A percentile compares a stretch with the other conserved stretches of the same genome.
Evolutionary conservation across 129 eudicot genomes (phyloP).

Genomic region (Mikania micrantha): DNA sequence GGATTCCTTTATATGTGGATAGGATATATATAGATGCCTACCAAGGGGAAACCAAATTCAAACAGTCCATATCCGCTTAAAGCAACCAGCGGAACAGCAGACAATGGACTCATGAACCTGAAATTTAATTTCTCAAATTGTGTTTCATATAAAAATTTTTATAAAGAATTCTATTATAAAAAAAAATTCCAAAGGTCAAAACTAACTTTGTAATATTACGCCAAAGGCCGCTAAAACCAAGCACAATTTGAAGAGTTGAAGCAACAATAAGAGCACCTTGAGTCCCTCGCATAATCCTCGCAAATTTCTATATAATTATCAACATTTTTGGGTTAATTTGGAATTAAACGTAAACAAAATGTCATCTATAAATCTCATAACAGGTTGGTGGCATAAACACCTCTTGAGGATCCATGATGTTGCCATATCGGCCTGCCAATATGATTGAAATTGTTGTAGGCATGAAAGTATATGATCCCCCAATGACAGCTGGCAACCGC

Average conservation of each 20-base stretch:
- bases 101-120: conserved; percentile 91
- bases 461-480: conserved; percentile 78
- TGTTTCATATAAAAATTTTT: neutral
- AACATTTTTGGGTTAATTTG: conserved; percentile 7
- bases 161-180: neutral
- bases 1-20: neutral
- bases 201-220: conserved; percentile 69
- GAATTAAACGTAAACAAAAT: neutral
- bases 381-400: conserved; percentile 22
- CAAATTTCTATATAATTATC: conserved; percentile 55
- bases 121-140: neutral
- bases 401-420: conserved; percentile 63
- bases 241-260: conserved; percentile 79
- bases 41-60: conserved; percentile 93
- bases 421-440: conserved; percentile 64
- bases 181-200: neutral
- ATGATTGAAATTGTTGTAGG: conserved; percentile 83
- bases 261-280: conserved; percentile 95
- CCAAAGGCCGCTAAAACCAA: conserved; percentile 97
- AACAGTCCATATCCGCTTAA: conserved; percentile 83
- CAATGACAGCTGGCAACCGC: conserved; percentile 86
- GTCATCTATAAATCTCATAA: neutral
- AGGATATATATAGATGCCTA: conserved; percentile 19
- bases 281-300: conserved; percentile 75
- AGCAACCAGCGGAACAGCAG: conserved; percentile 85